A percentile compares a stretch with the other conserved stretches of the same genome.
These are phyloP conservation scores for Corynespora cassiicola DNA, from an alignment of 2,329 filamentous ascomycete species.

Conservation along the genomic window DNA sequence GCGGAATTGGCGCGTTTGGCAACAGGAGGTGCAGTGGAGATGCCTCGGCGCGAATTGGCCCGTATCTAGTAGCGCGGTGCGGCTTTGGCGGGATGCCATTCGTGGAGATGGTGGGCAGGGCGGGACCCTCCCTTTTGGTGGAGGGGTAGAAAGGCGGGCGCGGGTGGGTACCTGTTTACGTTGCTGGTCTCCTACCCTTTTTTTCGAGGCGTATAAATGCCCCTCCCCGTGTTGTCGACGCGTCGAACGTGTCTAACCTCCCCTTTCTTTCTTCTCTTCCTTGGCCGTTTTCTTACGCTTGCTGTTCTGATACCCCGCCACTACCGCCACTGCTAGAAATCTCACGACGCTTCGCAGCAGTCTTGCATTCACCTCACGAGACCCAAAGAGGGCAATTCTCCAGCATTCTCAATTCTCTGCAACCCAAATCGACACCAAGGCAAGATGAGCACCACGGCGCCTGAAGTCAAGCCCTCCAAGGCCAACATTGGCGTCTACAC, in stretches of 20 bases:
- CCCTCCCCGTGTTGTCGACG: neutral
- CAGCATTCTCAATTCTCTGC: conserved; percentile 3
- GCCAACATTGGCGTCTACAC: conserved; percentile 96
- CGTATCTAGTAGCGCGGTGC: conserved; percentile 2
- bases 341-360: neutral
- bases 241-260: conserved; percentile 1
- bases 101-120: conserved; percentile 24
- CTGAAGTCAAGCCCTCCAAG: conserved; percentile 65
- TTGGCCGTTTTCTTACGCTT: neutral
- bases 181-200: conserved; percentile 9
- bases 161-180: conserved; percentile 5
- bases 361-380: neutral
- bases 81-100: conserved; percentile 23
- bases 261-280: neutral
- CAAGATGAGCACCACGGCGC: conserved; percentile 39
- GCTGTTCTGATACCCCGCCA: no score
- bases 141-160: conserved; percentile 2
- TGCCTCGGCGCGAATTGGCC: conserved; percentile 7
- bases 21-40: no score
- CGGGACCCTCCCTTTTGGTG: conserved; percentile 6
- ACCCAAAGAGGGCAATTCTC: conserved; percentile 6
- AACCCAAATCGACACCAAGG: neutral
- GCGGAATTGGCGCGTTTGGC: no score
- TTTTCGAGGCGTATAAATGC: conserved; percentile 4
- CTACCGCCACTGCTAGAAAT: no score